Evolutionary conservation across 129 eudicot genomes (phyloP), one percentile per base, ranked within the genome.

Genomic region (Saposhnikovia divaricata): DNA sequence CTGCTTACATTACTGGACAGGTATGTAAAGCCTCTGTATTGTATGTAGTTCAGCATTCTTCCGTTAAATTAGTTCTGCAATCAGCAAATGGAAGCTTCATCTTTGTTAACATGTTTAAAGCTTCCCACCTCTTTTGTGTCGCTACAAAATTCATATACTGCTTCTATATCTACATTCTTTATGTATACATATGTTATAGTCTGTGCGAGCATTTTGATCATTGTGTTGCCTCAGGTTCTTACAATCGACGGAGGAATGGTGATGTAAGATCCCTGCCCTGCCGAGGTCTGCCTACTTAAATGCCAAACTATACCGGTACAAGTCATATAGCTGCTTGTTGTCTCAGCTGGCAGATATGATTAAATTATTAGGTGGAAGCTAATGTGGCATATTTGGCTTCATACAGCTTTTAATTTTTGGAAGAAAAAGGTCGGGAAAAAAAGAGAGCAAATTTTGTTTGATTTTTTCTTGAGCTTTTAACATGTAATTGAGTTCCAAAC

Each of bases 231-330:
- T 42, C 87, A 93, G 98, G 98, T 93, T 72, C 73, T 93, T 74
- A 88, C 95, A 18, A 93, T 93, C 66, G 98, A 93, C 85, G 98
- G 98, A 70, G 98, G 98, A 77, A 91, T 93, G 98, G 97, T 91
- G 78, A 91, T 93, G 98, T 93, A 85, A 89, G 82, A 48, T 74
- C 53, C 53, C 16, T 75, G n/a, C 72, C 11, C 12, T 2, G 37
- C 37, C 37, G 37, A 70, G 48, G 44, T 51, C 71, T 50, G n/a
- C 31, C 76, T 69, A 38, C 78, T 43, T 55, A 19, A n/a, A 85
- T 37, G 66, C 68, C 77, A 51, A 21, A 65, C 72, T 77, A 63
- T 48, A 40, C 28, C 25, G 16, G 16, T 11, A 43, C 25, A 59
- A 59, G 34, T 57, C 37, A 34, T 57, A 71, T 19, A 72, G 18